Percentiles rank a stretch among this genome's conserved stretches.
phyloP scores from a whole-genome alignment of 768 basidiomycete genomes.

The Phaffia tasmanica region DNA sequence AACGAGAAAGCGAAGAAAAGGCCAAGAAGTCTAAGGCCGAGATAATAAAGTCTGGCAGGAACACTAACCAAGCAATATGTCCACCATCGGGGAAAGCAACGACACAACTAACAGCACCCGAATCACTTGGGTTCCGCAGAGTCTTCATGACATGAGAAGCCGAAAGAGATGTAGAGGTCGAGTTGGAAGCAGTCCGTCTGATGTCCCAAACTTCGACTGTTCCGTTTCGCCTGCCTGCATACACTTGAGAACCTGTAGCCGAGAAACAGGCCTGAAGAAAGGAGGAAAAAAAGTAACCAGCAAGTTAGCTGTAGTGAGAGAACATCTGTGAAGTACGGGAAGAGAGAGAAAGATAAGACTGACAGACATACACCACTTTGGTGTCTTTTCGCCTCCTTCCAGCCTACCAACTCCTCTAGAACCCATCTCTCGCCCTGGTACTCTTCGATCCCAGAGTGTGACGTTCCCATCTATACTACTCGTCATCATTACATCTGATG shows the following conservation, averaged over 20 bases:
- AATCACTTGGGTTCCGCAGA: slow-evolving; percentile 72
- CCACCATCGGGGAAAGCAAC: slow-evolving; percentile 83
- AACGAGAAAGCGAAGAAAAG: neutral
- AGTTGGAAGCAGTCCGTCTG: slow-evolving; percentile 58
- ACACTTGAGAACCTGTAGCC: slow-evolving; percentile 70
- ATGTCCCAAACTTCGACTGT: slow-evolving; percentile 91
- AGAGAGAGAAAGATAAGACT: slow-evolving; percentile 31
- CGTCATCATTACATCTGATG: slow-evolving; percentile 74
- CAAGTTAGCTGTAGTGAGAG: slow-evolving; percentile 8
- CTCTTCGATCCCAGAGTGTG: slow-evolving; percentile 78
- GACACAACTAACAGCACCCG: slow-evolving; percentile 83
- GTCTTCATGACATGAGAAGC: slow-evolving; percentile 72
- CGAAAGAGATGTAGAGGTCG: slow-evolving; percentile 36
- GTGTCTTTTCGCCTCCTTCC: slow-evolving; percentile 82
- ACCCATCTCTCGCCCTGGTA: slow-evolving; percentile 40
- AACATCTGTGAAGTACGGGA: neutral
- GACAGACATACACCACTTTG: slow-evolving; percentile 93
- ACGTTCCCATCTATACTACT: slow-evolving; percentile 86
- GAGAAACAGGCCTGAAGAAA: slow-evolving; percentile 79
- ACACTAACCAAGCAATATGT: slow-evolving; percentile 73
- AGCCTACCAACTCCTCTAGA: slow-evolving; percentile 69
- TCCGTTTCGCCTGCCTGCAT: slow-evolving; percentile 80
- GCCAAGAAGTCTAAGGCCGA: neutral
- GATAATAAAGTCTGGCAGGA: slow-evolving; percentile 24
- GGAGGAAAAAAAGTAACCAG: neutral